A percentile compares a stretch with the other conserved stretches of the same genome.
Conservation (phyloP, 306 rosid species). For the Trifolium subterraneum region DNA sequence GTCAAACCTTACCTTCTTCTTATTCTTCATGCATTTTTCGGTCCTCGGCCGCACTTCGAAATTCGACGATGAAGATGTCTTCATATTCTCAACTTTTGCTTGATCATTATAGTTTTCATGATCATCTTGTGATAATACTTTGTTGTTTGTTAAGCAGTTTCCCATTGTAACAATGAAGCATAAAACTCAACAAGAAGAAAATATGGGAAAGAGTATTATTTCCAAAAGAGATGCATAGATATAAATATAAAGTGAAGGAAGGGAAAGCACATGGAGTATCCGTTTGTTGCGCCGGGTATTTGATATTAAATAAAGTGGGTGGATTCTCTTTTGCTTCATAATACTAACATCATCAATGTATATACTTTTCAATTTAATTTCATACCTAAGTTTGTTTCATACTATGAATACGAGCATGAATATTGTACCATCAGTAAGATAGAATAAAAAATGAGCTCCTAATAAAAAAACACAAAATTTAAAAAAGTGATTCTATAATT, state of each 20-base stretch:
- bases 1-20: slow-evolving; percentile 47
- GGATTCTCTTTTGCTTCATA: slow-evolving; percentile 48
- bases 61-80: neutral
- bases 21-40: slow-evolving; percentile 44
- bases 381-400: slow-evolving; percentile 23
- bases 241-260: slow-evolving; percentile 16
- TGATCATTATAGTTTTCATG: slow-evolving; percentile 40
- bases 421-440: neutral
- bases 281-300: slow-evolving; percentile 69
- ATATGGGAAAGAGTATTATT: slow-evolving; percentile 15
- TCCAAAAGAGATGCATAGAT: neutral
- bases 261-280: slow-evolving; percentile 73
- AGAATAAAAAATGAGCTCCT: too few species aligned
- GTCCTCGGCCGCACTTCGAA: slow-evolving; percentile 9
- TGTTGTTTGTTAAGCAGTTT: slow-evolving; percentile 62
- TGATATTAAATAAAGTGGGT: slow-evolving; percentile 18
- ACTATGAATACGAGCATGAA: neutral
- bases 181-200: neutral
- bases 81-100: slow-evolving; percentile 37
- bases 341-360: slow-evolving; percentile 18
- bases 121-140: slow-evolving; percentile 50
- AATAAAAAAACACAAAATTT: too few species aligned
- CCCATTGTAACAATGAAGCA: slow-evolving; percentile 59
- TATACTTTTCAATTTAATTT: slow-evolving; percentile 17
- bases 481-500: too few species aligned